Conservation (phyloP, 345 rosid species). For the Arabis hirsuta region DNA sequence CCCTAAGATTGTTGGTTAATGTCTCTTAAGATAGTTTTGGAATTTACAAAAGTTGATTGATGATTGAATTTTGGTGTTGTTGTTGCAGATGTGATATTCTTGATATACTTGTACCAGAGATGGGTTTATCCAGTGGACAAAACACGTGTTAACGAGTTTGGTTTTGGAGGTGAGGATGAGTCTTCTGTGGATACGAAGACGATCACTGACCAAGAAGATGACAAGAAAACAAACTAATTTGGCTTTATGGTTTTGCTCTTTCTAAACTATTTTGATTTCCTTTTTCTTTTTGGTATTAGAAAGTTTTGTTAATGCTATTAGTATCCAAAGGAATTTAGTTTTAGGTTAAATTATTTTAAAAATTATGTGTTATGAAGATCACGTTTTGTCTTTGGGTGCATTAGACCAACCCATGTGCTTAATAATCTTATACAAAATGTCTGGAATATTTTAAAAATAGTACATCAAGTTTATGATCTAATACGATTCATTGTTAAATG, state of each 20-base stretch:
- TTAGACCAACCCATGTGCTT: no score
- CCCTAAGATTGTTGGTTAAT: conserved; percentile 13
- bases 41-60: not conserved
- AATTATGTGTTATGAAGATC: not conserved
- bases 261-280: not conserved
- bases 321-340: not conserved
- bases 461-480: no score
- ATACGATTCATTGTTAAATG: no score
- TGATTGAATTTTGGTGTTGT: conserved; percentile 20
- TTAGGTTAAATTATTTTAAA: not conserved
- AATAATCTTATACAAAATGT: no score
- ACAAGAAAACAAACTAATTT: conserved; percentile 63
- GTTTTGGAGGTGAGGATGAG: conserved; percentile 91
- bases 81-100: conserved; percentile 84
- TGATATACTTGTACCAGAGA: conserved; percentile 87
- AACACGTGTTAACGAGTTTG: conserved; percentile 90
- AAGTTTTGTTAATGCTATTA: not conserved
- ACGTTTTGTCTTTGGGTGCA: no score
- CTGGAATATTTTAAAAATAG: no score
- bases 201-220: conserved; percentile 48
- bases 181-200: conserved; percentile 44
- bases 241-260: conserved; percentile 8
- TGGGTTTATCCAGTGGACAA: conserved; percentile 95
- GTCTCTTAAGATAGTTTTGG: conserved; percentile 4
- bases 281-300: not conserved